Conservation (phyloP, 768 basidiomycete genomes). For the Amyloporia xantha region DNA sequence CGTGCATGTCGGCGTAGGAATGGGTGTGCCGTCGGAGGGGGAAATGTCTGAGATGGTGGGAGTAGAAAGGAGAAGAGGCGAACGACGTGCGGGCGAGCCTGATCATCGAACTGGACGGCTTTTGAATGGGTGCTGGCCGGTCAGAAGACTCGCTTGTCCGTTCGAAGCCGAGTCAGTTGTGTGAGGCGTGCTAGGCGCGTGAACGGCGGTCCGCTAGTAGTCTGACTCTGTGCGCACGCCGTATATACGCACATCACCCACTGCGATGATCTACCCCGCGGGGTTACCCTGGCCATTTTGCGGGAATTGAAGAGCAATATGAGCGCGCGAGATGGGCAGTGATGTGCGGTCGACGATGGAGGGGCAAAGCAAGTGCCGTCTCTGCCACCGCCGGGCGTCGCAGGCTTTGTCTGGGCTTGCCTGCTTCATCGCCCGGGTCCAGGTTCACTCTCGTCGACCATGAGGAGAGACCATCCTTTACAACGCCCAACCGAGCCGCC, state of each 20-base stretch:
- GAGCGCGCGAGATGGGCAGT: too few relatives aligned
- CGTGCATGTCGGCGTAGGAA: background rate
- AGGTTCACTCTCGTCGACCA: too few relatives aligned
- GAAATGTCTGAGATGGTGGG: background rate
- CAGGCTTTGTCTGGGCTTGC: background rate
- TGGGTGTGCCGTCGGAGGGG: background rate
- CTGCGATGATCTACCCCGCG: background rate
- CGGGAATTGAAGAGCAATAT: too few relatives aligned
- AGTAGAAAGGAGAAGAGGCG: background rate
- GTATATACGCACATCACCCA: background rate
- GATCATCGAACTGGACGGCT: background rate
- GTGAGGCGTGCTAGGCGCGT: conserved; percentile 6
- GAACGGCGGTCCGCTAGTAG: background rate
- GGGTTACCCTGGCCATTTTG: too few relatives aligned
- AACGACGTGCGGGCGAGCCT: background rate
- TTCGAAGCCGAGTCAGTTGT: too few relatives aligned
- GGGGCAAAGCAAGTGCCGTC: background rate
- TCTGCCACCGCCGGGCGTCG: too few relatives aligned
- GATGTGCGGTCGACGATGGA: background rate
- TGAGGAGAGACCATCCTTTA: too few relatives aligned
- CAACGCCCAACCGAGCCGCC: too few relatives aligned
- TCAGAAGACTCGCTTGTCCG: conserved; percentile 1
- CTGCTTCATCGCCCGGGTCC: too few relatives aligned
- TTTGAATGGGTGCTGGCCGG: conserved; percentile 5
- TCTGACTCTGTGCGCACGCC: too few relatives aligned